Conservation (phyloP, 2,329 filamentous ascomycete species). For the Trichoderma breve region DNA sequence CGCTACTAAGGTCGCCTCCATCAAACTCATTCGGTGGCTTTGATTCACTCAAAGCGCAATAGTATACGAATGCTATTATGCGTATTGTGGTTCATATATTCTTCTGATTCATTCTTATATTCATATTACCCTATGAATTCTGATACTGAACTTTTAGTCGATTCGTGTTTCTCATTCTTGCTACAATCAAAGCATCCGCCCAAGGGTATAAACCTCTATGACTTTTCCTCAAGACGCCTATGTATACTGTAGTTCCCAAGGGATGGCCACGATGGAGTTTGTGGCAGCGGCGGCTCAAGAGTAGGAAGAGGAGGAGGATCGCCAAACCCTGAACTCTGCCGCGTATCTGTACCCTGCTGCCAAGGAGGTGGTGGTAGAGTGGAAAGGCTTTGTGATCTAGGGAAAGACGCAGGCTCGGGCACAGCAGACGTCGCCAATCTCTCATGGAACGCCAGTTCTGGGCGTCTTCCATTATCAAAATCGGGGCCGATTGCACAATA, state of each 20-base stretch:
- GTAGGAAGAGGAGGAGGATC: constrained; percentile 55
- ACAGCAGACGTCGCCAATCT: constrained; percentile 28
- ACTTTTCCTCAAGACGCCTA: constrained; percentile 17
- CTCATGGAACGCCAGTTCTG: background rate
- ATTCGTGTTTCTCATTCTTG: background rate
- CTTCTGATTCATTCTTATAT: background rate
- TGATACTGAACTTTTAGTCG: no score
- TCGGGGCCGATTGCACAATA: constrained; percentile 32
- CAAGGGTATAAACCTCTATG: background rate
- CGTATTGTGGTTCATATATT: background rate
- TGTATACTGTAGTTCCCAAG: constrained; percentile 24
- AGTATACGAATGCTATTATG: background rate
- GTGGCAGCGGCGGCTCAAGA: constrained; percentile 45
- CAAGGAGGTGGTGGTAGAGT: constrained; percentile 48
- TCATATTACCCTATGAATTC: background rate
- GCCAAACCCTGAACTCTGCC: constrained; percentile 50
- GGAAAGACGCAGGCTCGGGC: constrained; percentile 32
- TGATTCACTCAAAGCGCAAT: background rate
- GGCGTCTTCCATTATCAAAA: background rate
- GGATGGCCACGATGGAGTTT: constrained; percentile 30
- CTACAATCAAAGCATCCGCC: background rate
- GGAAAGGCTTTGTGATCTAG: constrained; percentile 38
- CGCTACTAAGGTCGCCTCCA: background rate
- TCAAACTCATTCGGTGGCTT: background rate
- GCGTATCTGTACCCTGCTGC: constrained; percentile 31